Evolutionary conservation across 1,284 basidiomycete species (phyloP).

Genomic region (Schizopora paradoxa): DNA sequence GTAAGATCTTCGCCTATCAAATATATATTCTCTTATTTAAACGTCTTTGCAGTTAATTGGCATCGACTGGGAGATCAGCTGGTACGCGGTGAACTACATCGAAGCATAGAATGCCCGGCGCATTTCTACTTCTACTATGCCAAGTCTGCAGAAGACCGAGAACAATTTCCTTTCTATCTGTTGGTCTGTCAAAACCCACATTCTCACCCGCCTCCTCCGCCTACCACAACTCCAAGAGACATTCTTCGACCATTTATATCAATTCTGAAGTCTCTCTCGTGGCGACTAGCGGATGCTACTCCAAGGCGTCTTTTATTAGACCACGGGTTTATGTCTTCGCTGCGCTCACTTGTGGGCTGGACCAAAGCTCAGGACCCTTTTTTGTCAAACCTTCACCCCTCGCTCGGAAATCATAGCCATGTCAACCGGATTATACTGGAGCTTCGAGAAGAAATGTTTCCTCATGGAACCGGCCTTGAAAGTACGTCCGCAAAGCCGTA

Average conservation of each 20-base stretch:
- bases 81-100: constrained; percentile 7
- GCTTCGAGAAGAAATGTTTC: constrained; percentile 18
- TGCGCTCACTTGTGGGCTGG: constrained; percentile 21
- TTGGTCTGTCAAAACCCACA: constrained; percentile 22
- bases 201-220: constrained; percentile 16
- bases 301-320: constrained; percentile 23
- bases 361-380: background rate
- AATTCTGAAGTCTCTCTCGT: constrained; percentile 19
- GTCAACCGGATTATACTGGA: constrained; percentile 20
- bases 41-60: constrained; percentile 20
- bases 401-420: constrained; percentile 25
- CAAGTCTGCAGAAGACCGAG: constrained; percentile 20
- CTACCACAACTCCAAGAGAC: constrained; percentile 14
- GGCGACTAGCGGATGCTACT: constrained; percentile 27
- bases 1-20: constrained; percentile 16
- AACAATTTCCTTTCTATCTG: constrained; percentile 18
- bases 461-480: constrained; percentile 23
- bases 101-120: constrained; percentile 15
- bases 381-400: constrained; percentile 26
- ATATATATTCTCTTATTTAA: background rate
- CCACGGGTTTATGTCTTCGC: constrained; percentile 21
- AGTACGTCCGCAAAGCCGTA: no score
- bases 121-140: constrained; percentile 23
- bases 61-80: constrained; percentile 20
- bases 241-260: constrained; percentile 6